phyloP scores from a whole-genome alignment of 306 rosid species.

The Gynostemma pentaphyllum region DNA sequence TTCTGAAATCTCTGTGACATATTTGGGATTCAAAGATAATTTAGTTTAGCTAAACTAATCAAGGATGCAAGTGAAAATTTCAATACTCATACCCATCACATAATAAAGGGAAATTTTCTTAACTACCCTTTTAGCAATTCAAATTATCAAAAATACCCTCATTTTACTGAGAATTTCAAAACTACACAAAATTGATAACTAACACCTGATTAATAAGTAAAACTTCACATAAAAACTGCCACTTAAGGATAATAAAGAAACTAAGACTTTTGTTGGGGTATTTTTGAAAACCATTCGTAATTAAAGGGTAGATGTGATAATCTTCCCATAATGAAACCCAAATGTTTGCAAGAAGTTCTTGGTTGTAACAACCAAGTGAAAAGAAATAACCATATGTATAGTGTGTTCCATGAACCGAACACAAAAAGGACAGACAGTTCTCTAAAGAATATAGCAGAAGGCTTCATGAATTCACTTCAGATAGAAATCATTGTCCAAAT shows the following conservation, averaged over 20 bases:
- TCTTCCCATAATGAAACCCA: no score
- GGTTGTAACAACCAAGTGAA: background rate
- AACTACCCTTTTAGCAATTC: no score
- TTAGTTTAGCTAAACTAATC: background rate
- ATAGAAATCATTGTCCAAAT: background rate
- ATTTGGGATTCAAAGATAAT: background rate
- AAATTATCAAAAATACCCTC: no score
- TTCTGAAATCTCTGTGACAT: constrained; percentile 74
- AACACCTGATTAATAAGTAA: no score
- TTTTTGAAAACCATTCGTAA: no score
- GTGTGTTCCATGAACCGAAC: background rate
- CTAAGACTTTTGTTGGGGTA: no score
- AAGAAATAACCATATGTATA: background rate
- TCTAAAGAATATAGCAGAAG: background rate
- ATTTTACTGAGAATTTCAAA: no score
- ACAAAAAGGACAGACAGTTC: background rate
- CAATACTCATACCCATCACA: background rate
- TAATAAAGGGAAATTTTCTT: no score
- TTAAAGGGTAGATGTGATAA: no score
- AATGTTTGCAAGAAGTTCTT: background rate
- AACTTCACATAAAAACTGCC: no score
- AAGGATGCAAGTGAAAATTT: background rate
- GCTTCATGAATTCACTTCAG: background rate
- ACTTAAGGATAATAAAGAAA: no score
- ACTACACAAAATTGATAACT: no score